Evolutionary conservation across 495 filamentous ascomycete genomes (phyloP), one percentile per base, ranked within the genome.

Genomic region (Rostrohypoxylon terebratum): DNA sequence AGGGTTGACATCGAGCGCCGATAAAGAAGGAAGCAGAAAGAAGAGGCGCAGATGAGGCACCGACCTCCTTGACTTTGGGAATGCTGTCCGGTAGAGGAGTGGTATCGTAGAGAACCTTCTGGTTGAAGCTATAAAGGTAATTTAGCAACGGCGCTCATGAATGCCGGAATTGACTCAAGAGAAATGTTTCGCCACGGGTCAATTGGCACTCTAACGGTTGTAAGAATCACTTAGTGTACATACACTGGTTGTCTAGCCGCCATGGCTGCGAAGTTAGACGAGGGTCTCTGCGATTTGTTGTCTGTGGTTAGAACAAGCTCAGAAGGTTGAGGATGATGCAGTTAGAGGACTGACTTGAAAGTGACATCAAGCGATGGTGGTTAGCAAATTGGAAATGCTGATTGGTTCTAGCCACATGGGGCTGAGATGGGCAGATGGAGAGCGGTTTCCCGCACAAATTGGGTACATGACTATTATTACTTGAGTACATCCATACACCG

Each of bases 1-100:
- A 99, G 53, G 92, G 85, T 77, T 88, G 90, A 89, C 96, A 99
- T 75, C 94, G 90, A 68, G 93, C 94, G 53, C 96, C 96, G 80
- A 99, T 99, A 79, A 98, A 98, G 87, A 90, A 99, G n/a, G 93
- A 88, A 16, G 96, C 96, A 69, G 92, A 95, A 36, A 94, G 82
- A 23, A 99, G 86, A 42, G 96, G 96, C 16, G 95, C 96, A 47
- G 94, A 97, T 68, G 90, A 96, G 54, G 93, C 87, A 59, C 96
- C 96, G 74, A 98, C 87, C 81, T 99, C 96, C 70, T 92, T 85
- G 71, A 99, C 96, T 72, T 90, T 87, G 78, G 96, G 96, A 81
- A 99, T 94, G 74, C 90, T 88, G 77, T 91, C 87, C 63, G 96
- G 96, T 78, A 98, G 92, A 74, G 96, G 96, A 68, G 96, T 97